These are phyloP conservation scores for Isochrysis galbana DNA, from an alignment of 78 protist species.

Conservation along the genomic window DNA sequence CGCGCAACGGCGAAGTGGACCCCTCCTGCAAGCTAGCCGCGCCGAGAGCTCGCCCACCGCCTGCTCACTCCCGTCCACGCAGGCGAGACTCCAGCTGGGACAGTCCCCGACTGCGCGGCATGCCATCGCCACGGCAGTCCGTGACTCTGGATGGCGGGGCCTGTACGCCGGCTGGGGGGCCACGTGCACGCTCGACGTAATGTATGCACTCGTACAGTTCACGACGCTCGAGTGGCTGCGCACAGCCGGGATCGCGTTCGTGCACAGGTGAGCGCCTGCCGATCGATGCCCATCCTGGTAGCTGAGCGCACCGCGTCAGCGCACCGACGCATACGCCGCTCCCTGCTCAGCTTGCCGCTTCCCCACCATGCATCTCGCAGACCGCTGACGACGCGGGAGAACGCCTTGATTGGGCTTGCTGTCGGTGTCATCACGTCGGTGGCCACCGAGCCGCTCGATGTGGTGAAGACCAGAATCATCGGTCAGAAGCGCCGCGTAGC, in stretches of 20 bases:
- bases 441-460: background rate
- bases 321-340: too few species aligned
- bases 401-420: background rate
- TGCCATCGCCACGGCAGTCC: background rate
- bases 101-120: background rate
- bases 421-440: background rate
- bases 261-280: too few species aligned
- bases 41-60: background rate
- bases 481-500: too few species aligned
- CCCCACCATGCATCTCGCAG: background rate
- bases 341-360: background rate
- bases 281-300: too few species aligned
- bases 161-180: background rate
- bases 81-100: background rate
- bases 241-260: background rate
- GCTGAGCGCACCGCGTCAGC: too few species aligned
- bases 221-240: background rate
- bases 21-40: background rate
- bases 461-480: background rate
- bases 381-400: background rate
- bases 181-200: background rate
- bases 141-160: background rate
- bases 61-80: background rate
- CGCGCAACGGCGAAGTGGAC: background rate
- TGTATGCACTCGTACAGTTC: background rate